Base-by-base conservation (phyloP, 352 stramenopile genomes). In the Globisporangium orthogonon region DNA sequence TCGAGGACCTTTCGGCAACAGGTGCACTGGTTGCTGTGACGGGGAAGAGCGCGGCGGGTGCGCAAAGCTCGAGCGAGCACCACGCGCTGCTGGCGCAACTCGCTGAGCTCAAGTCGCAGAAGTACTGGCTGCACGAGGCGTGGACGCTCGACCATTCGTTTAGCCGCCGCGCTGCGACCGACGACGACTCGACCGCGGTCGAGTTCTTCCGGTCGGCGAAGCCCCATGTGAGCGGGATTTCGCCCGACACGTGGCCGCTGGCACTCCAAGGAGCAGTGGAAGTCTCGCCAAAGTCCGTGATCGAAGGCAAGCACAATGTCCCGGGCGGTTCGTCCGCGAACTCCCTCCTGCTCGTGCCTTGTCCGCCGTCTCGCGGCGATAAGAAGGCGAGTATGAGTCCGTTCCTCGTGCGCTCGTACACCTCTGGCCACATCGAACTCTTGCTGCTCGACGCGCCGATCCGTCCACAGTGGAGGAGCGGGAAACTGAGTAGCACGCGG, bases 51-150 rank as follows among this genome's bases (percentile, higher is more conserved):
- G 31, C 4, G 23, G 23, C 23, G 9, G 54, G 35, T 11, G 18
- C 17, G n/a, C 17, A 46, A 23, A 31, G 15, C 13, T 29, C 53
- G 46, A 51, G 60, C 51, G 58, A 63, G 13, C 43, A 66, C 33
- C 29, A 50, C 11, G 62, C 56, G 30, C 48, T 86, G 13, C 62
- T 83, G 31, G 60, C 63, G 35, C 64, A 65, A 11, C 55, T 91
- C 28, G 67, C 74, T 0, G 74, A 86, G 57, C 70, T 93, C 43
- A 91, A 90, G 67, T 89, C 83, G 23, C 83, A 93, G 47, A 88
- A 89, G 63, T 90, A 90, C 67, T 93, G 83, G 83, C 60, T 93
- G 7, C 66, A 89, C 17, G 73, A 91, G 64, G 69, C 71, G 7
- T 93, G 83, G 83, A 51, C 52, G 23, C 44, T 54, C 17, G 58